phyloP scores from a whole-genome alignment of 2,329 filamentous ascomycete species.

The Dothistroma pini region DNA sequence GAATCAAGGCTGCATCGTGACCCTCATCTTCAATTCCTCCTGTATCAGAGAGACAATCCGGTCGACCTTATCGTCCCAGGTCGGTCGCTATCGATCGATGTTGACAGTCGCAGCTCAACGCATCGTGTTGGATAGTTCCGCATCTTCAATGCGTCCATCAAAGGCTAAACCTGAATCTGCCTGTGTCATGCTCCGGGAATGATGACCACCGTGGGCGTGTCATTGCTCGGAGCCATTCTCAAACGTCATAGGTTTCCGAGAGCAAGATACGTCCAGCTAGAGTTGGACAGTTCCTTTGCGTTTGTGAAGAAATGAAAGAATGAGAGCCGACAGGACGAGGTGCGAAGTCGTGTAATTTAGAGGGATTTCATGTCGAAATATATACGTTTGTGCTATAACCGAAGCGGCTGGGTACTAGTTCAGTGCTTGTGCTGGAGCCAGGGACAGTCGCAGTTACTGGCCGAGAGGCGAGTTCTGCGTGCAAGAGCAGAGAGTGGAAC shows the following conservation, averaged over 20 bases:
- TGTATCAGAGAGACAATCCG: constrained; percentile 4
- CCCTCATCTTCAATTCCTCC: constrained; percentile 5
- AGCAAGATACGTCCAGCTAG: neutral
- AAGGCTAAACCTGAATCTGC: constrained; percentile 8
- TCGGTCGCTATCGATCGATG: constrained; percentile 6
- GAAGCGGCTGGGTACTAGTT: neutral
- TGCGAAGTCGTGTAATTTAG: neutral
- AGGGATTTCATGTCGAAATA: neutral
- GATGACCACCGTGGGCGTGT: constrained; percentile 1
- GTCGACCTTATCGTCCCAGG: constrained; percentile 13
- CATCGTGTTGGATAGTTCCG: constrained; percentile 1
- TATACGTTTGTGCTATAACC: neutral
- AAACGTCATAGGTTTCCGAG: neutral
- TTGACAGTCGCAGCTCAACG: neutral
- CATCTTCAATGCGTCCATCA: constrained; percentile 1
- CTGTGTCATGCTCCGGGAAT: constrained; percentile 8
- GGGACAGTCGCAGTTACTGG: too few relatives aligned
- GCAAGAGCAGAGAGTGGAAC: too few relatives aligned
- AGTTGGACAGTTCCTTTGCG: neutral
- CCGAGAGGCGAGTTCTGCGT: too few relatives aligned
- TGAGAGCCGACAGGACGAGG: neutral
- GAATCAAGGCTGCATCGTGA: constrained; percentile 5
- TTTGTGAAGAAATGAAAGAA: neutral
- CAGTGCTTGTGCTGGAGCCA: neutral
- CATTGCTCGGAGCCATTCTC: neutral